These are phyloP conservation scores for Tetradesmus obliquus DNA, from an alignment of 139 green algal species.

Conservation along the genomic window DNA sequence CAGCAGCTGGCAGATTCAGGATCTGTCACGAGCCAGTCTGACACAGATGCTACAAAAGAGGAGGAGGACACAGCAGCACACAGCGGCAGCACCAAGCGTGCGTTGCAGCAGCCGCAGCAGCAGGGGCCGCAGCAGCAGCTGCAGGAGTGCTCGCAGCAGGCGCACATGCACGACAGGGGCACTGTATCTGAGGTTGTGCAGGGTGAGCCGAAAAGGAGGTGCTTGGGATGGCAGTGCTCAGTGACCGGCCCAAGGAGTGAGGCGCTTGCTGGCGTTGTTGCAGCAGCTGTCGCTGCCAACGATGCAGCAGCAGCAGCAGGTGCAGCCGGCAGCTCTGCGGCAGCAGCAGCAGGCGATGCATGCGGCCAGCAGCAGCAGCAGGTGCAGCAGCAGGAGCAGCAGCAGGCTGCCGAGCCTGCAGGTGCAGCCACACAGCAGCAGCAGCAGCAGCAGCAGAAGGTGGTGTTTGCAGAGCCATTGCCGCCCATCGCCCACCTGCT, in stretches of 20 bases:
- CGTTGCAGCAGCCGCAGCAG: background rate
- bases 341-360: background rate
- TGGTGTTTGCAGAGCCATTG: background rate
- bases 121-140: constrained; percentile 12
- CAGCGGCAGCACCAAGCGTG: background rate
- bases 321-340: background rate
- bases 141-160: constrained; percentile 18
- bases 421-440: background rate
- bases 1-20: constrained; percentile 22
- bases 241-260: background rate
- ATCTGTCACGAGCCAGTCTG: constrained; percentile 2
- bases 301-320: background rate
- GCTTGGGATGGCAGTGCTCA: background rate
- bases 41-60: background rate
- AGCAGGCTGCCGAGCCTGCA: background rate
- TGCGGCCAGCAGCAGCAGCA: background rate
- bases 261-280: background rate
- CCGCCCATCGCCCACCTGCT: background rate
- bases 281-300: background rate
- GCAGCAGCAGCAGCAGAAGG: constrained; percentile 26
- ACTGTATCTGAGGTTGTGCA: constrained; percentile 7
- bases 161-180: constrained; percentile 3
- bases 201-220: background rate
- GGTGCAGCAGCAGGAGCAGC: background rate
- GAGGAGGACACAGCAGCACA: constrained; percentile 41